Percentiles rank a stretch among this genome's conserved stretches.
Conservation (phyloP, 768 basidiomycete genomes). For the Collybiopsis confluens region DNA sequence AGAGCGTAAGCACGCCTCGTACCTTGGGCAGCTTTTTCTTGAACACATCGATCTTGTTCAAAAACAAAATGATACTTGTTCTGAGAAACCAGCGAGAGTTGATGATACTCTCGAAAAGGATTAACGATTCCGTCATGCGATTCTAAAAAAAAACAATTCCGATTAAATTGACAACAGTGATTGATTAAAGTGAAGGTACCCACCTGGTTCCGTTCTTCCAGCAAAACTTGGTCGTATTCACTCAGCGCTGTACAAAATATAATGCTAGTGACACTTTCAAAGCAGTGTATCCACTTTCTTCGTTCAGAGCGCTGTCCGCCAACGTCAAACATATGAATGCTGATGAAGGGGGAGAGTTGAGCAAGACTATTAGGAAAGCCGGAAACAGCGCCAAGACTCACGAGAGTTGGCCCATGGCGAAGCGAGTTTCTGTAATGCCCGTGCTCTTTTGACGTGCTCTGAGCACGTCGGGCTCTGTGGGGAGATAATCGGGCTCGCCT, state of each 20-base stretch:
- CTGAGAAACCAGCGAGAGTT: constrained; percentile 76
- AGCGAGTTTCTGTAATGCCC: constrained; percentile 87
- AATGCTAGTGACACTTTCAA: constrained; percentile 63
- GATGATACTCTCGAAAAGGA: constrained; percentile 74
- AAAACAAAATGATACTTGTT: constrained; percentile 62
- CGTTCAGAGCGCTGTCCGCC: constrained; percentile 51
- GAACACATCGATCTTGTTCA: constrained; percentile 76
- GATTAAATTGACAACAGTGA: background rate
- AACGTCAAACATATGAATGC: constrained; percentile 74
- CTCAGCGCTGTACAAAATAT: constrained; percentile 70
- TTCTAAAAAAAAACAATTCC: constrained; percentile 49
- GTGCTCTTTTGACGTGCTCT: constrained; percentile 86
- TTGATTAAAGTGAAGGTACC: constrained; percentile 18
- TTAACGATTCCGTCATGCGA: constrained; percentile 70
- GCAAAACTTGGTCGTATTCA: constrained; percentile 72
- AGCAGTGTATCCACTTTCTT: constrained; percentile 49
- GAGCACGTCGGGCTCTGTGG: constrained; percentile 82
- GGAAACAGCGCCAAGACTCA: constrained; percentile 24
- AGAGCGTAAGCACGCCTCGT: no score
- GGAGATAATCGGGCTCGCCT: constrained; percentile 74
- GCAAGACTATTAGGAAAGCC: background rate
- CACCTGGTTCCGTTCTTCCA: constrained; percentile 66
- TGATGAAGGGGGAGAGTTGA: background rate
- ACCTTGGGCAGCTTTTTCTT: constrained; percentile 50
- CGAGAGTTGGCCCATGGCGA: constrained; percentile 64